Evolutionary conservation across 192 early-diverging fungal genomes (phyloP).

Genomic region (Backusella liffmaniae): DNA sequence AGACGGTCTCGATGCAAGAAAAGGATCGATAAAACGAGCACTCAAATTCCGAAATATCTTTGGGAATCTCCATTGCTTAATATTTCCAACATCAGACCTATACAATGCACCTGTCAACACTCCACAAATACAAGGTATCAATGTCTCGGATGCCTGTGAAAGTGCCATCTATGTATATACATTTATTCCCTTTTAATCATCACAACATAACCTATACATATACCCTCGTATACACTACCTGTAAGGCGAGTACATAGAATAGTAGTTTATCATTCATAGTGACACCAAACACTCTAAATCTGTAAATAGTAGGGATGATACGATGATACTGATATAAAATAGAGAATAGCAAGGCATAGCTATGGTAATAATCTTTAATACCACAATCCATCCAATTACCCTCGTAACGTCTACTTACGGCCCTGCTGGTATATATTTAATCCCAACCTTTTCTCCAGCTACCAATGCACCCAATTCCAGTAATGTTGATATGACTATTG

Average conservation of each 20-base stretch:
- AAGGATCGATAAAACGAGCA: constrained; percentile 43
- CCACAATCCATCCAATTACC: neutral
- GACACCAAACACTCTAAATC: constrained; percentile 52
- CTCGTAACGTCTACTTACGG: constrained; percentile 40
- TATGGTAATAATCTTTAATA: constrained; percentile 3
- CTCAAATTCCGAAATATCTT: constrained; percentile 30
- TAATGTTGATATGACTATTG: constrained; percentile 46
- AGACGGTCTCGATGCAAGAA: constrained; percentile 47
- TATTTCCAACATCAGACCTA: constrained; percentile 46
- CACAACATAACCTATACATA: neutral
- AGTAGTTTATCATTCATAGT: constrained; percentile 49
- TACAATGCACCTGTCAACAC: constrained; percentile 53
- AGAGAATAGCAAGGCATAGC: constrained; percentile 56
- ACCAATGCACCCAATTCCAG: constrained; percentile 53
- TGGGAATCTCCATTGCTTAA: constrained; percentile 57
- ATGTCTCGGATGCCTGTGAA: constrained; percentile 42
- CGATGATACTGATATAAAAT: constrained; percentile 56
- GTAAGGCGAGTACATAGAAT: constrained; percentile 44
- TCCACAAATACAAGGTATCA: constrained; percentile 46
- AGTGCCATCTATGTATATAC: constrained; percentile 38
- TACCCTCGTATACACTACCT: constrained; percentile 32
- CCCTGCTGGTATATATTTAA: constrained; percentile 51
- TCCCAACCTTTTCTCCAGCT: constrained; percentile 40
- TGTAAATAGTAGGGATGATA: constrained; percentile 51
- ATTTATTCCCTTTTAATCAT: neutral